Evolutionary conservation across 495 filamentous ascomycete species (phyloP).

Genomic region (Penicillium silybi): DNA sequence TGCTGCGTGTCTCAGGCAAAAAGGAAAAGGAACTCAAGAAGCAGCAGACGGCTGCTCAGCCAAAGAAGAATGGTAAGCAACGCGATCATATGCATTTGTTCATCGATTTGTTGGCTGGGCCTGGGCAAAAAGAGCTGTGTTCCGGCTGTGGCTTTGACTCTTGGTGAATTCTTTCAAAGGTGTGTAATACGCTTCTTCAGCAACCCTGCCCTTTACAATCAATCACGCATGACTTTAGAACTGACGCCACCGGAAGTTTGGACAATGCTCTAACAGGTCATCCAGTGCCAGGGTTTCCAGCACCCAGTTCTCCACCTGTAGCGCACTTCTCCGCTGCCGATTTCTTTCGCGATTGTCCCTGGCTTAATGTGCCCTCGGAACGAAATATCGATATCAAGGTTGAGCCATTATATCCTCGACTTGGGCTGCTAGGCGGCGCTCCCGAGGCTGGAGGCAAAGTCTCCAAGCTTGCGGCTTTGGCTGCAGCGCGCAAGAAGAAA

Average conservation of each 20-base stretch:
- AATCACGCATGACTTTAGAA: slow-evolving; percentile 19
- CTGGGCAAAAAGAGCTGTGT: slow-evolving; percentile 12
- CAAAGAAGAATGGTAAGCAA: slow-evolving; percentile 51
- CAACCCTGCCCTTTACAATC: slow-evolving; percentile 8
- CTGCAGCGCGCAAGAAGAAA: slow-evolving; percentile 82
- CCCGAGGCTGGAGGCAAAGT: slow-evolving; percentile 57
- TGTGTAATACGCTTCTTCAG: slow-evolving; percentile 12
- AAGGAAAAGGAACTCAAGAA: slow-evolving; percentile 40
- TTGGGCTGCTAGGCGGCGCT: slow-evolving; percentile 74
- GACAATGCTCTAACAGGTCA: slow-evolving; percentile 43
- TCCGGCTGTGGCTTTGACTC: not conserved
- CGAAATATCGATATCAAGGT: slow-evolving; percentile 65
- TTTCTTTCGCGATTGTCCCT: slow-evolving; percentile 83
- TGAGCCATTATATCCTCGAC: slow-evolving; percentile 53
- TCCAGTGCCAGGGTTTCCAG: slow-evolving; percentile 37
- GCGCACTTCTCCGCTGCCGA: slow-evolving; percentile 44
- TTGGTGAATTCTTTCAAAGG: not conserved
- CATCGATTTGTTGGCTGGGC: slow-evolving; percentile 31
- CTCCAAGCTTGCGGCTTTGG: slow-evolving; percentile 86
- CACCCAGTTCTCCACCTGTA: slow-evolving; percentile 14
- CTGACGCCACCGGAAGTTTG: slow-evolving; percentile 36
- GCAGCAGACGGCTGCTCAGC: slow-evolving; percentile 34
- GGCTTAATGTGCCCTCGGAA: slow-evolving; percentile 71
- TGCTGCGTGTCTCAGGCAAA: slow-evolving; percentile 28
- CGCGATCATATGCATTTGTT: slow-evolving; percentile 12